Base-by-base conservation (phyloP, 805 yeast species). In the Teunomyces lycoperdinae region DNA sequence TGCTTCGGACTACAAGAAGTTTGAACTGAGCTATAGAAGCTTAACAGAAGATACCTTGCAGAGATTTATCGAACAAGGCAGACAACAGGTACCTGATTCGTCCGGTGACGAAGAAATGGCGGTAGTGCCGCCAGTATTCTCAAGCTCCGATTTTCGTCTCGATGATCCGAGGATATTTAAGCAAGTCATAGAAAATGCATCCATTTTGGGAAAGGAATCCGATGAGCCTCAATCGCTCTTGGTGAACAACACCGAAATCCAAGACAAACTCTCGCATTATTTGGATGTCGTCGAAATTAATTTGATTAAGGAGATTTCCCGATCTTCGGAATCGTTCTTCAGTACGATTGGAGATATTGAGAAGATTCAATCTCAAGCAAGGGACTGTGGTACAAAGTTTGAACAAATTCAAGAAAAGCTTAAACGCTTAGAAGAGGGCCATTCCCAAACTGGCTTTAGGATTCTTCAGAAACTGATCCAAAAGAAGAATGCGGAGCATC, bases 151-250 rank as follows among this genome's bases (percentile, higher is more conserved):
- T 35, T 94, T 94, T 66, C 76, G 88, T 53, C 73, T 94, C 34
- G 97, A 94, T 57, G 89, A 94, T 61, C 97, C 97, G 5, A 76
- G 96, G 48, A 76, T 84, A 1, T 92, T 92, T 63, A 82, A 83
- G 47, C 73, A 79, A 49, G 96, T 91, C 2, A 76, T 87, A 10
- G 89, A 83, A 39, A 79, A 78, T 35, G 68, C 80, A 2, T 77
- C 78, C 14, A 68, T 81, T 16, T 49, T 70, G 5, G 62, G 72
- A 14, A 63, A 60, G 9, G 65, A 57, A 11, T 48, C 55, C 6
- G 57, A 54, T 16, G 50, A 56, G 10, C 54, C 64, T 5, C 63
- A 66, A 47, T 62, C 54, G 16, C 63, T 43, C 47, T 60, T 80
- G 10, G 73, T 78, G 6, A 75, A 81, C 54, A 79, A 80, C 57